Percentiles rank a stretch among this genome's conserved stretches.
Conservation (phyloP, 192 early-diverging fungal genomes). For the Backusella australiensis region DNA sequence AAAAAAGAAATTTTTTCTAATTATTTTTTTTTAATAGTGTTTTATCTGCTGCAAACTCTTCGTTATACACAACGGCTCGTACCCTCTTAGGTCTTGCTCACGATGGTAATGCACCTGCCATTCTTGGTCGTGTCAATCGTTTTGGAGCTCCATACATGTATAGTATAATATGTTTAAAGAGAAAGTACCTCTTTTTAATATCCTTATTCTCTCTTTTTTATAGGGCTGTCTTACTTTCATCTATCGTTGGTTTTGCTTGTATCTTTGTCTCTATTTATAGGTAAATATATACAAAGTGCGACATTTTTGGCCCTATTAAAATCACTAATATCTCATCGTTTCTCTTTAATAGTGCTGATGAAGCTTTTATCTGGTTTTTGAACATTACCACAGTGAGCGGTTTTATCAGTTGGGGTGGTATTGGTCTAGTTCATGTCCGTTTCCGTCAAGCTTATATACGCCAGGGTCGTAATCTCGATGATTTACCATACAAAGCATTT, state of each 20-base stretch:
- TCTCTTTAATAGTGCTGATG: conserved; percentile 26
- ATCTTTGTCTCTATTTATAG: conserved; percentile 50
- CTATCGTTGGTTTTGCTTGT: conserved; percentile 52
- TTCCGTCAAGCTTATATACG: conserved; percentile 74
- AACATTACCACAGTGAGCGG: conserved; percentile 67
- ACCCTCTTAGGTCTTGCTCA: conserved; percentile 72
- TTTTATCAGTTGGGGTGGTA: conserved; percentile 83
- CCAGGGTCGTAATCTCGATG: conserved; percentile 58
- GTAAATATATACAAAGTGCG: not conserved
- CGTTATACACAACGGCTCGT: conserved; percentile 76
- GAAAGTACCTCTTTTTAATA: not conserved
- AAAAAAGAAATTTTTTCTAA: not conserved
- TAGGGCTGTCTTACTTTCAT: conserved; percentile 47
- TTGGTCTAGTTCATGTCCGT: conserved; percentile 70
- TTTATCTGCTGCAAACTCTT: conserved; percentile 74
- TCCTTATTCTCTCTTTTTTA: not conserved
- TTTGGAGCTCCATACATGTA: conserved; percentile 56
- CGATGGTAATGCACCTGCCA: conserved; percentile 67
- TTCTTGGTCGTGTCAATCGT: conserved; percentile 54
- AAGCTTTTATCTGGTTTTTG: conserved; percentile 59
- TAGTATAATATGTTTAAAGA: not conserved
- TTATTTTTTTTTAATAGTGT: conserved; percentile 29
- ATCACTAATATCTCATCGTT: not conserved
- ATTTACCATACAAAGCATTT: conserved; percentile 68
- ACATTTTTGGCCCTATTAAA: not conserved